A percentile compares a stretch with the other conserved stretches of the same genome.
Evolutionary conservation across 2,329 filamentous ascomycete species (phyloP).

Genomic region (Calonectria crousiana): DNA sequence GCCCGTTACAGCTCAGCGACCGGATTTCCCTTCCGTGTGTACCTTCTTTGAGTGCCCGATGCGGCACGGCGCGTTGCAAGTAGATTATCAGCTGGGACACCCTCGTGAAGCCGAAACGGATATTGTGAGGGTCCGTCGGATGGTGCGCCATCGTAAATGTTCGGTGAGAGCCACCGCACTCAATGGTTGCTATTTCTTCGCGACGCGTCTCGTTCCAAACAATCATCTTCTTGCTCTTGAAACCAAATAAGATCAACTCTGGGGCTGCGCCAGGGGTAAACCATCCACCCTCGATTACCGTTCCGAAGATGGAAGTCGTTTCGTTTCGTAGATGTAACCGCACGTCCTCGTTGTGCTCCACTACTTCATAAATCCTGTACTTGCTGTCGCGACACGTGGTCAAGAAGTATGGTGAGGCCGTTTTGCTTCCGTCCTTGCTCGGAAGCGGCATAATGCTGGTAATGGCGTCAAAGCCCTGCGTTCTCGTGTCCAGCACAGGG

Average conservation of each 20-base stretch:
- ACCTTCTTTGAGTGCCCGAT: constrained; percentile 72
- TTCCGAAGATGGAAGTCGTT: constrained; percentile 77
- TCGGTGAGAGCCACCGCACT: constrained; percentile 88
- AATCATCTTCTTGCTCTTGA: constrained; percentile 82
- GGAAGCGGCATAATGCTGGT: constrained; percentile 71
- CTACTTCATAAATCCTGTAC: constrained; percentile 73
- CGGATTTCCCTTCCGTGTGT: constrained; percentile 88
- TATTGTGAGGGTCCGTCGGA: constrained; percentile 45
- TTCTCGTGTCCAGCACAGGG: constrained; percentile 50
- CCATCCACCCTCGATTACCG: constrained; percentile 80
- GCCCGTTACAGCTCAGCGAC: constrained; percentile 59
- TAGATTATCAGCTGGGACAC: constrained; percentile 66
- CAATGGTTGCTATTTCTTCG: constrained; percentile 76
- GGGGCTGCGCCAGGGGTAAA: constrained; percentile 57
- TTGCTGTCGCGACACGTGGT: constrained; percentile 83
- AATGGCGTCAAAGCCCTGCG: constrained; percentile 71
- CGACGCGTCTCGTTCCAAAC: constrained; percentile 82
- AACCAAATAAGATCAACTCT: constrained; percentile 82
- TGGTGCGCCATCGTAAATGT: constrained; percentile 70
- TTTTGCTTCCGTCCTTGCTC: constrained; percentile 23
- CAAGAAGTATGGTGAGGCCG: constrained; percentile 64
- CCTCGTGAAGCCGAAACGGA: constrained; percentile 80
- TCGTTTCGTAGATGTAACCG: constrained; percentile 71
- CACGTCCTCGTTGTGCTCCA: constrained; percentile 32
- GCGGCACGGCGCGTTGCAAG: constrained; percentile 52